Evolutionary conservation across 2,329 filamentous ascomycete species (phyloP).

Genomic region (Pseudogymnoascus sp.): DNA sequence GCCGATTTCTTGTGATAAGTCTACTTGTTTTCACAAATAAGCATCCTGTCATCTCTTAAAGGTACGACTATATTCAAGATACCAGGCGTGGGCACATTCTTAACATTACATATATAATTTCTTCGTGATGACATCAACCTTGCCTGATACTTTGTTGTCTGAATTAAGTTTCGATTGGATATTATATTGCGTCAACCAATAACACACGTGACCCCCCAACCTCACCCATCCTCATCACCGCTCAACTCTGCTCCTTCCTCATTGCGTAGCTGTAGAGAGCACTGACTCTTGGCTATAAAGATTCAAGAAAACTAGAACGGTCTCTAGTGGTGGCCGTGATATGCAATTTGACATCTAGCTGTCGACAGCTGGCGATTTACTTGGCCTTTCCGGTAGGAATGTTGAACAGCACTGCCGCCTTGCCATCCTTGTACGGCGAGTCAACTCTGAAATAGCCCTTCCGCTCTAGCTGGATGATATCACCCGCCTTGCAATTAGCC

Average conservation of each 20-base stretch:
- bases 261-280: too few species aligned
- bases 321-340: too few species aligned
- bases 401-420: constrained; percentile 58
- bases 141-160: neutral
- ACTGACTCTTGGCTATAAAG: too few species aligned
- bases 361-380: constrained; percentile 11
- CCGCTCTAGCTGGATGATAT: constrained; percentile 91
- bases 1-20: neutral
- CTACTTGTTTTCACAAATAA: neutral
- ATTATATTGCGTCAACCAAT: neutral
- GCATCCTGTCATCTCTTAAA: neutral
- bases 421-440: constrained; percentile 47
- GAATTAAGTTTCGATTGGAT: neutral
- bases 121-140: neutral
- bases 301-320: too few species aligned
- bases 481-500: constrained; percentile 67
- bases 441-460: constrained; percentile 90
- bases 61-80: neutral
- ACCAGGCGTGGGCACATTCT: neutral
- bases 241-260: too few species aligned
- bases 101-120: neutral
- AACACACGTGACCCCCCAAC: too few species aligned
- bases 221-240: too few species aligned
- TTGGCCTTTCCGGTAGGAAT: constrained; percentile 59
- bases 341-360: too few species aligned